Conservation (phyloP, 441 rosid species). For the Erodium texanum region DNA sequence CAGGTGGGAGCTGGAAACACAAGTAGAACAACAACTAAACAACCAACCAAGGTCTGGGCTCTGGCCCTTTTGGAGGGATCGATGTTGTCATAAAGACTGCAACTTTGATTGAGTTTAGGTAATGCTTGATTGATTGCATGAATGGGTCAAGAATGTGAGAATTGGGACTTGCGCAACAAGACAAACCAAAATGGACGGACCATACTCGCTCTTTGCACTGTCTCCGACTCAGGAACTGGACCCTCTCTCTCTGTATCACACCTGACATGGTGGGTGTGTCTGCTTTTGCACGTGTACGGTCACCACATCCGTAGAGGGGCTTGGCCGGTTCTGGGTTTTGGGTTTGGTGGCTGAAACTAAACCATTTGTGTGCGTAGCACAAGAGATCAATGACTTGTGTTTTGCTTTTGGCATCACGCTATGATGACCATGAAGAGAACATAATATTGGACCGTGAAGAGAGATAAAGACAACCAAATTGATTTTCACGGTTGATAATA, state of each 20-base stretch:
- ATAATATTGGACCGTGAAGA: not conserved
- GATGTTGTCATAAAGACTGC: not conserved
- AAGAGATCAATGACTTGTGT: not conserved
- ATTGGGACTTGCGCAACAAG: not conserved
- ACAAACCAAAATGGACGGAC: not conserved
- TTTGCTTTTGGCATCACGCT: slow-evolving; percentile 1
- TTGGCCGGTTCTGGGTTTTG: not conserved
- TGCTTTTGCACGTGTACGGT: not conserved
- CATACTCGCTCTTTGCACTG: not conserved
- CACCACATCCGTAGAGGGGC: not conserved
- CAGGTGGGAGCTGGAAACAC: not conserved
- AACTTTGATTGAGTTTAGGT: not conserved
- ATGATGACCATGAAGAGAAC: not conserved
- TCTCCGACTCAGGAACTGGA: not conserved
- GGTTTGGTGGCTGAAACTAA: not conserved
- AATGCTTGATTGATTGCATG: not conserved
- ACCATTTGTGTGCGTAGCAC: no score
- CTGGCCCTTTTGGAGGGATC: not conserved
- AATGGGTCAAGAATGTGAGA: not conserved
- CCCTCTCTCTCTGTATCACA: not conserved
- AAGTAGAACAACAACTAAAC: not conserved
- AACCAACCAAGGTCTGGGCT: not conserved
- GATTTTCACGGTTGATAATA: no score
- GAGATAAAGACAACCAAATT: not conserved
- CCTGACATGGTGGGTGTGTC: not conserved